Evolutionary conservation across 805 yeast genomes (phyloP).

Genomic region (Wickerhamiella hasegawae): DNA sequence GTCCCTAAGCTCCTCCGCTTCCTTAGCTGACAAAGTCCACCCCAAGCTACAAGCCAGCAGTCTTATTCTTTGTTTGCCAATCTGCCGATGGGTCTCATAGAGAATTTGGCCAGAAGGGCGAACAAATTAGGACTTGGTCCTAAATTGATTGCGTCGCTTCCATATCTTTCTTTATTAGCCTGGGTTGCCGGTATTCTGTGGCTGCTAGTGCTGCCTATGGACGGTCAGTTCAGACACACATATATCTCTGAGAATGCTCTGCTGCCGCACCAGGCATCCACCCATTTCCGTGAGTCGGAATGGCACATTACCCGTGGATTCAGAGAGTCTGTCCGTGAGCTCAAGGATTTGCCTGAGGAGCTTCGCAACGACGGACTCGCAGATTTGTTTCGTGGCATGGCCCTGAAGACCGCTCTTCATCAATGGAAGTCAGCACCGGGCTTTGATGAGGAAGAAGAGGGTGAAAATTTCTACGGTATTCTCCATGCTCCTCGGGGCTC

Average conservation of each 20-base stretch:
- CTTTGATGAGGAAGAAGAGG: slow-evolving; percentile 18
- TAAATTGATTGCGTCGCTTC: slow-evolving; percentile 14
- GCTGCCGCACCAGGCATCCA: slow-evolving; percentile 90
- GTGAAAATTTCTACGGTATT: slow-evolving; percentile 54
- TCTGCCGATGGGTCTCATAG: slow-evolving; percentile 26
- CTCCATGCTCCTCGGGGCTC: slow-evolving; percentile 91
- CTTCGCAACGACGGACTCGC: slow-evolving; percentile 26
- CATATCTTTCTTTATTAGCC: slow-evolving; percentile 17
- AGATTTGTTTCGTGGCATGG: slow-evolving; percentile 53
- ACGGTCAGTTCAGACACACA: slow-evolving; percentile 69
- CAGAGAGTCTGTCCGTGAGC: slow-evolving; percentile 37
- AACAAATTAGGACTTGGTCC: slow-evolving; percentile 17
- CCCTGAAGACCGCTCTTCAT: slow-evolving; percentile 45
- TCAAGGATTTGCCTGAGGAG: slow-evolving; percentile 16
- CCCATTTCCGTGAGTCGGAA: slow-evolving; percentile 83
- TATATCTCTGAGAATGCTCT: slow-evolving; percentile 92
- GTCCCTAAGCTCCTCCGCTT: too few relatives aligned
- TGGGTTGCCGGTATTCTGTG: slow-evolving; percentile 32
- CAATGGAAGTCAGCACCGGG: slow-evolving; percentile 19
- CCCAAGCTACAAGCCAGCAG: too few relatives aligned
- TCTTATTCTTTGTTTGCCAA: too few relatives aligned
- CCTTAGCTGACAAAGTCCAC: too few relatives aligned
- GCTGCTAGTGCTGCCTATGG: slow-evolving; percentile 50
- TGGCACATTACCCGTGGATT: slow-evolving; percentile 87
- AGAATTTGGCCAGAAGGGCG: slow-evolving; percentile 17